Evolutionary conservation across 225 moss, liverwort and hornwort species (phyloP).

Genomic region (Physcomitrellopsis africana): DNA sequence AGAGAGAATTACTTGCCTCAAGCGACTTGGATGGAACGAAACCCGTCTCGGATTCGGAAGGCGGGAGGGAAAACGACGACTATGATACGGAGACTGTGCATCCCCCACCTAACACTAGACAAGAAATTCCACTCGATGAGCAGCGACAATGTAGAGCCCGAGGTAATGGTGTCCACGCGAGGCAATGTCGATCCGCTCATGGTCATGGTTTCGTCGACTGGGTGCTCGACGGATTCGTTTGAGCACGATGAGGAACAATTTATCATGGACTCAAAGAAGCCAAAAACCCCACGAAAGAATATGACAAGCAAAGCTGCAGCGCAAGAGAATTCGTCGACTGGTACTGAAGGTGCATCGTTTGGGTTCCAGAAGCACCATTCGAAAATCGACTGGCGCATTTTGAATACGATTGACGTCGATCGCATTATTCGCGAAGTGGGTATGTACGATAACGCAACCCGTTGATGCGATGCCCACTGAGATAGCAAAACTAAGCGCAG

Average conservation of each 20-base stretch:
- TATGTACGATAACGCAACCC: conserved; percentile 25
- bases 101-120: conserved; percentile 34
- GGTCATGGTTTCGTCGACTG: conserved; percentile 41
- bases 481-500: not conserved
- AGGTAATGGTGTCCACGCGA: conserved; percentile 6
- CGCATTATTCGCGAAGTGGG: conserved; percentile 77
- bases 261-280: conserved; percentile 33
- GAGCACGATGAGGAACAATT: conserved; percentile 41
- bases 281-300: conserved; percentile 27
- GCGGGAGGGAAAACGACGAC: conserved; percentile 4
- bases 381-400: conserved; percentile 84
- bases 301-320: not conserved
- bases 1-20: conserved; percentile 29
- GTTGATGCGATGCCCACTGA: not conserved
- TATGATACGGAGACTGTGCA: conserved; percentile 36
- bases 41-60: conserved; percentile 31
- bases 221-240: conserved; percentile 56
- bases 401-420: conserved; percentile 82
- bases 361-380: conserved; percentile 73
- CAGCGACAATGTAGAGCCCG: conserved; percentile 25
- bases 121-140: conserved; percentile 35
- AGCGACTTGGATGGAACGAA: conserved; percentile 43
- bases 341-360: conserved; percentile 45
- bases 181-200: conserved; percentile 13
- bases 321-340: not conserved